Conservation (phyloP, 176 grass and related monocot species). For the Saccharum spontaneum region DNA sequence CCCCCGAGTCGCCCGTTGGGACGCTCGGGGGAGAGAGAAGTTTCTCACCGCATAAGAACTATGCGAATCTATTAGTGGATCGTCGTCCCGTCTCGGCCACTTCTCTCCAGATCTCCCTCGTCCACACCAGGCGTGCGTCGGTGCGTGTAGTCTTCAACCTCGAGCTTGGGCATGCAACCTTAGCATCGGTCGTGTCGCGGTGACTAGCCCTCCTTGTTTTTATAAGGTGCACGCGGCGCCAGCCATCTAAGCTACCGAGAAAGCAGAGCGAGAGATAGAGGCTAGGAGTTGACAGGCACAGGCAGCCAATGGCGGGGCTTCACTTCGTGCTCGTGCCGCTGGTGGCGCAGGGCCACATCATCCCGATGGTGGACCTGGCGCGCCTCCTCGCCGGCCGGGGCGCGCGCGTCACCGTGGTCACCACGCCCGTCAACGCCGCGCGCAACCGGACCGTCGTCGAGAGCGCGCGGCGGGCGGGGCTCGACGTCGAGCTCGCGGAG, state of each 20-base stretch:
- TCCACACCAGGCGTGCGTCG: background rate
- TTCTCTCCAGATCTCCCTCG: background rate
- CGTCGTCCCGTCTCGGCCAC: background rate
- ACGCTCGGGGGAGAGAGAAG: too few species aligned
- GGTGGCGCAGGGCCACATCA: constrained; percentile 55
- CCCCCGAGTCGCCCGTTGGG: too few species aligned
- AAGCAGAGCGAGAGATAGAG: background rate
- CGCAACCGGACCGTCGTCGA: constrained; percentile 36
- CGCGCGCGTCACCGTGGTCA: constrained; percentile 38
- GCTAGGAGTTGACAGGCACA: background rate
- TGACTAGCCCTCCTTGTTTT: background rate
- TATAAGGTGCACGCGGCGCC: background rate
- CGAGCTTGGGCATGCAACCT: background rate
- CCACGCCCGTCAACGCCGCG: constrained; percentile 49
- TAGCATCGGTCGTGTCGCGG: background rate
- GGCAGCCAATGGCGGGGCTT: constrained; percentile 7
- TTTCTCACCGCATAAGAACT: too few species aligned
- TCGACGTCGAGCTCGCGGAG: constrained; percentile 48
- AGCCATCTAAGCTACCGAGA: background rate
- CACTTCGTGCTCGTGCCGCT: constrained; percentile 57
- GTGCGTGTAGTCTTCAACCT: background rate
- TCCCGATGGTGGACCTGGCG: constrained; percentile 57
- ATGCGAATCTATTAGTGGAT: too few species aligned
- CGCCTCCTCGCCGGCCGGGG: constrained; percentile 44
- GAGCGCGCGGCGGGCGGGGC: background rate